Evolutionary conservation across 768 basidiomycete species (phyloP).

Genomic region (Trametes meyenii): DNA sequence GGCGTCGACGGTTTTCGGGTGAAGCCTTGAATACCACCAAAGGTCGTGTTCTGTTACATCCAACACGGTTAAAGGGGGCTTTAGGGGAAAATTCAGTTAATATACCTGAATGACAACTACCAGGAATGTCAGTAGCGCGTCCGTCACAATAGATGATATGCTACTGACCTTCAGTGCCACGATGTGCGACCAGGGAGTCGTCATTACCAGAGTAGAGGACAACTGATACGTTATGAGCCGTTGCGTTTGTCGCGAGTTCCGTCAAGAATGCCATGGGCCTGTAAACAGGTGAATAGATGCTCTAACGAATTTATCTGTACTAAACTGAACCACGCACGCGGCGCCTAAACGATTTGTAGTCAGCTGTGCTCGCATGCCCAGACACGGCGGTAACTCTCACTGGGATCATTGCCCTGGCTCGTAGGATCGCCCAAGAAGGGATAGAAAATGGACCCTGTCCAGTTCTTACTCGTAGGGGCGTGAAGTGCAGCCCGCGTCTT

Average conservation of each 20-base stretch:
- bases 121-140: background rate
- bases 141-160: slow-evolving; percentile 24
- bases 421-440: slow-evolving; percentile 31
- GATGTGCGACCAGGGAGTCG: slow-evolving; percentile 65
- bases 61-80: background rate
- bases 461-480: slow-evolving; percentile 62
- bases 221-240: slow-evolving; percentile 52
- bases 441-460: slow-evolving; percentile 36
- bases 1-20: slow-evolving; percentile 67
- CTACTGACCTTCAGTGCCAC: slow-evolving; percentile 58
- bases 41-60: slow-evolving; percentile 66
- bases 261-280: slow-evolving; percentile 67
- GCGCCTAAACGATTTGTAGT: slow-evolving; percentile 29
- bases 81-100: background rate
- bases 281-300: background rate
- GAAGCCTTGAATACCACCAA: slow-evolving; percentile 77
- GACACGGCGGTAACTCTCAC: slow-evolving; percentile 28
- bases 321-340: slow-evolving; percentile 34
- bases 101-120: slow-evolving; percentile 52
- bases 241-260: slow-evolving; percentile 67
- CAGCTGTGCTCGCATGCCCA: background rate
- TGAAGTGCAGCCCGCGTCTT: slow-evolving; percentile 61
- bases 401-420: slow-evolving; percentile 33
- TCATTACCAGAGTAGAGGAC: slow-evolving; percentile 71
- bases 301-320: background rate